Percentiles rank a stretch among this genome's conserved stretches.
Evolutionary conservation across 2,329 filamentous ascomycete genomes (phyloP).

Genomic region (Claviceps sp.): DNA sequence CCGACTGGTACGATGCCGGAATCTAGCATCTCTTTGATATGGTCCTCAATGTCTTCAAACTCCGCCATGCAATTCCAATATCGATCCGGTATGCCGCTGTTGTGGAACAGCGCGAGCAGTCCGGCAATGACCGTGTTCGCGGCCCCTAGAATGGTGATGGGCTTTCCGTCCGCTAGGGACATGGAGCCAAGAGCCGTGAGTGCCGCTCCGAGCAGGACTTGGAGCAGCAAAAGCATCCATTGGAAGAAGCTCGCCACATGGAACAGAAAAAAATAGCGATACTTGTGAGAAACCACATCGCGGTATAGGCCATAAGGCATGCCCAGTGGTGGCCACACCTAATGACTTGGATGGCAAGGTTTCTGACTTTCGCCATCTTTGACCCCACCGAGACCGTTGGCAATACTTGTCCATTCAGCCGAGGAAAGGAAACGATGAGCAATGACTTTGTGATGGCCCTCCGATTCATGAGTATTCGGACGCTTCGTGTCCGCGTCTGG

Average conservation of each 20-base stretch:
- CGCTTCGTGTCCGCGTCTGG: not conserved
- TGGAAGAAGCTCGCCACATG: slow-evolving; percentile 27
- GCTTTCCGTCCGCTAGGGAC: slow-evolving; percentile 20
- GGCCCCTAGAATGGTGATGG: slow-evolving; percentile 36
- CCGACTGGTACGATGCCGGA: slow-evolving; percentile 29
- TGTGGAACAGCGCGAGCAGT: slow-evolving; percentile 37
- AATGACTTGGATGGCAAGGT: slow-evolving; percentile 27
- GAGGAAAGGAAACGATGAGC: slow-evolving; percentile 27
- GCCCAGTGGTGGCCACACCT: slow-evolving; percentile 32
- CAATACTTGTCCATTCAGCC: slow-evolving; percentile 32
- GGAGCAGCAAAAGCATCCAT: slow-evolving; percentile 33
- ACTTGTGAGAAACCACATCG: slow-evolving; percentile 31
- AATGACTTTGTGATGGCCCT: slow-evolving; percentile 8
- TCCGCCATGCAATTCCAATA: slow-evolving; percentile 36
- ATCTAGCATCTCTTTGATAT: slow-evolving; percentile 35
- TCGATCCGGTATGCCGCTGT: slow-evolving; percentile 38
- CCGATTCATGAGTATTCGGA: slow-evolving; percentile 4
- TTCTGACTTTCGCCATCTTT: slow-evolving; percentile 29
- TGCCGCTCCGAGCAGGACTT: slow-evolving; percentile 34
- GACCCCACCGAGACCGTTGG: slow-evolving; percentile 33
- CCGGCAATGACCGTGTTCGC: slow-evolving; percentile 37
- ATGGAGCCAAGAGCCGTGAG: slow-evolving; percentile 37
- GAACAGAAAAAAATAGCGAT: slow-evolving; percentile 31
- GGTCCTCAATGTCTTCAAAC: slow-evolving; percentile 35
- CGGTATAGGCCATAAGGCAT: slow-evolving; percentile 35